Evolutionary conservation across 1,284 basidiomycete genomes (phyloP), one percentile per base, ranked within the genome.

Genomic region (Austroboletus niveus): DNA sequence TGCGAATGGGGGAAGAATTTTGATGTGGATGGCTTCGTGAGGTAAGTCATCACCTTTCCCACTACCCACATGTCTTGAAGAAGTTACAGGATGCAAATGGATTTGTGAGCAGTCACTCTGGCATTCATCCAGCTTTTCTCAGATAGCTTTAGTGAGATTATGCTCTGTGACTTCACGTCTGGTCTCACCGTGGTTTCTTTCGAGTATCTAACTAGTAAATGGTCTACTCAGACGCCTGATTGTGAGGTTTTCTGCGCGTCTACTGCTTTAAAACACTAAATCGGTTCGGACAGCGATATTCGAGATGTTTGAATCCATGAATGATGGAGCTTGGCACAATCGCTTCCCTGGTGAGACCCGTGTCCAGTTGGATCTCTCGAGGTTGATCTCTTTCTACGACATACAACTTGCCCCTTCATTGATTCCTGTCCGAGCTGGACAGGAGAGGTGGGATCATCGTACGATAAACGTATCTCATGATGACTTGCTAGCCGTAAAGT

Each of bases 331-430:
- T 29, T 69, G 69, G 69, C 70, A 73, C 43, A 62, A 69, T 43
- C 60, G 12, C 31, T 61, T 61, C n/a, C 73, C 71, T 0, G 71
- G 74, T 4, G 72, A 74, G 36, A 67, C 59, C 3, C 63, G 73
- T 3, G 54, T 75, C 10, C 60, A 58, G 14, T 43, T 75, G 17
- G 68, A 75, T 43, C 36, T 67, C 34, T 30, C 53, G 5, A 49
- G 62, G 4, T 39, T 73, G 10, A 47, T 75, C 12, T 63, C 69
- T 66, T 73, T n/a, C n/a, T n/a, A n/a, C n/a, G n/a, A n/a, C n/a
- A 41, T 75, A 71, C 44, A 62, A 17, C 59, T 72, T 2, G 59
- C 34, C 0, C 65, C 60, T 2, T 71, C 65, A 20, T 58, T 73
- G 17, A 45, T 69, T 14, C 42, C 45, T 9, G 49, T 63, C 22